phyloP scores from a whole-genome alignment of 306 rosid genomes.

The Trichosanthes truncata region DNA sequence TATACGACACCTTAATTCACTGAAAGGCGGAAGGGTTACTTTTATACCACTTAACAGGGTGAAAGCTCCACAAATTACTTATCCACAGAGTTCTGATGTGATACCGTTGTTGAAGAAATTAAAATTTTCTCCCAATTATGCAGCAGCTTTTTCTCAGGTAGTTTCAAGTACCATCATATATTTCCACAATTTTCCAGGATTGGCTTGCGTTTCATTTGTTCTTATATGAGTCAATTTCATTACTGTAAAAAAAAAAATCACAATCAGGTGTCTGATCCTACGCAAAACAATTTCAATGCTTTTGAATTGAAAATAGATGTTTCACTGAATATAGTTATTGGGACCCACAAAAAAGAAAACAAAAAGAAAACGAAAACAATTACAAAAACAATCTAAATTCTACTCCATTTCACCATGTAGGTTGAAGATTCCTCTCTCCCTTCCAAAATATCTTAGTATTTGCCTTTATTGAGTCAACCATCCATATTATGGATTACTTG shows the following conservation, averaged over 20 bases:
- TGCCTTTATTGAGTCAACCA: neutral
- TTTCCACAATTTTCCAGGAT: neutral
- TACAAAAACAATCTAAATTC: neutral
- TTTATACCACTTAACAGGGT: constrained; percentile 96
- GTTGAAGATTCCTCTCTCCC: neutral
- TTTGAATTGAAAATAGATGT: neutral
- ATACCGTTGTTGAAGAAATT: constrained; percentile 73
- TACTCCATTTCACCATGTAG: neutral
- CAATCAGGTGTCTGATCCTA: neutral
- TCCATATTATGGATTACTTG: neutral
- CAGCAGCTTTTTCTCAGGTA: constrained; percentile 82
- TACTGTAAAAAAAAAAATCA: no score
- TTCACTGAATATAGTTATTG: neutral
- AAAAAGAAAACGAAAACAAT: neutral
- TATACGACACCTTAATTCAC: constrained; percentile 78
- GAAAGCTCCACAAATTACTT: constrained; percentile 51
- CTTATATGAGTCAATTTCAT: neutral
- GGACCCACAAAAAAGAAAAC: neutral
- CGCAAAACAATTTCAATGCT: neutral
- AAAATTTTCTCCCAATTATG: constrained; percentile 36
- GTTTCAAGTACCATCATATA: constrained; percentile 14
- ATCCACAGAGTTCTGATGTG: constrained; percentile 90
- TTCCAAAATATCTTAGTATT: neutral
- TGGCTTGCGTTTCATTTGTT: neutral
- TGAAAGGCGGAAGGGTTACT: constrained; percentile 91